A percentile compares a stretch with the other conserved stretches of the same genome.
Conservation (phyloP, 768 basidiomycete species). For the Hericium alpestre region DNA sequence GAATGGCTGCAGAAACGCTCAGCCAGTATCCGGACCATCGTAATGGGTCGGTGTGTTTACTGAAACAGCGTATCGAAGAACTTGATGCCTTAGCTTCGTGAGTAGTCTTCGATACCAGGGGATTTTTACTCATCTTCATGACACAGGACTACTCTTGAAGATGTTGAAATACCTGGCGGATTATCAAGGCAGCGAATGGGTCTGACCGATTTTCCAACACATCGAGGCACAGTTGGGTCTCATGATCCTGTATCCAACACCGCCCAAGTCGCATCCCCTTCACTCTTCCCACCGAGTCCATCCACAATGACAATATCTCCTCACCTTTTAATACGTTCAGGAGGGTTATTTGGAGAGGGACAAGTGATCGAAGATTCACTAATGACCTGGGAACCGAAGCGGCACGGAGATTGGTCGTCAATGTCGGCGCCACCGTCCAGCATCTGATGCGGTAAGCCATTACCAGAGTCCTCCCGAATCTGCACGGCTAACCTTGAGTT, state of each 20-base stretch:
- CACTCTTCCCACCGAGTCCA: too few relatives aligned
- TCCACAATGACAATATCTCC: background rate
- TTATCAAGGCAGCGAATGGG: too few relatives aligned
- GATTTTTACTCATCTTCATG: too few relatives aligned
- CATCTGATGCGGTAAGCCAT: background rate
- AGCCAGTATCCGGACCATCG: slow-evolving; percentile 33
- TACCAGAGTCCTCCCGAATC: background rate
- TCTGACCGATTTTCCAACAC: too few relatives aligned
- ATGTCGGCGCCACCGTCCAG: background rate
- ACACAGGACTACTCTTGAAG: background rate
- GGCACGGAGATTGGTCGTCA: slow-evolving; percentile 12
- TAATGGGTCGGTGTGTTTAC: slow-evolving; percentile 22
- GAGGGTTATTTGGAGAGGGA: background rate
- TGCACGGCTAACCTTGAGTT: background rate
- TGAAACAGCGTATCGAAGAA: slow-evolving; percentile 37
- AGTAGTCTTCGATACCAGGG: slow-evolving; percentile 12
- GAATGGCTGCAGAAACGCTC: slow-evolving; percentile 47
- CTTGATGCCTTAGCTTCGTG: slow-evolving; percentile 46
- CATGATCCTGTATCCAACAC: too few relatives aligned
- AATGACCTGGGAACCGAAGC: slow-evolving; percentile 51
- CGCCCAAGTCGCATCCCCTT: too few relatives aligned
- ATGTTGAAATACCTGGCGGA: background rate
- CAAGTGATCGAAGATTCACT: slow-evolving; percentile 40
- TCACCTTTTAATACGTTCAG: background rate
- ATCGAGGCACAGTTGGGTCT: too few relatives aligned